Evolutionary conservation across 352 stramenopile species (phyloP), one percentile per base, ranked within the genome.

Genomic region (Phytophthora melonis): DNA sequence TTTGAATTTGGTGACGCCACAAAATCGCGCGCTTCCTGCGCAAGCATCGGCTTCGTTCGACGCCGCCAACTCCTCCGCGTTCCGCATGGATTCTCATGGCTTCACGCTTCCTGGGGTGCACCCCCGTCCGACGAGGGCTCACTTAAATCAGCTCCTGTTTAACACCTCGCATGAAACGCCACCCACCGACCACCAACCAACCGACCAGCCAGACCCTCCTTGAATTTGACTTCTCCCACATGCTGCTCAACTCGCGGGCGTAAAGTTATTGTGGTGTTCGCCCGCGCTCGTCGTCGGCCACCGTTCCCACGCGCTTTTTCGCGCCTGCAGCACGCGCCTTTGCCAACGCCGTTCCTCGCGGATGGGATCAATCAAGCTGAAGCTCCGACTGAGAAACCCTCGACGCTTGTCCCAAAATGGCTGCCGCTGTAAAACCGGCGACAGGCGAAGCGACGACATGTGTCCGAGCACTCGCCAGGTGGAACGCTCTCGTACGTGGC

Each of bases 401-500:
- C 19, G 45, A 13, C 13, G 5, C 18, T 36, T 67, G 61, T 68
- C 61, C 36, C 62, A 68, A 34, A 49, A 23, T 60, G 25, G 32
- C 61, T 32, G 34, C 18, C n/a, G 7, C 19, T 66, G 50, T 21
- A 55, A 68, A 68, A 36, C 50, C 60, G 19, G 32, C 62, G 53
- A 70, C 63, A 70, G 64, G 55, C 64, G 64, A 63, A 58, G 53
- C 25, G 57, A 65, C 63, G 55, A 59, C 64, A 53, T 14, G 27
- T 59, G 54, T 16, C 18, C 18, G 54, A 19, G 47, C 47, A n/a
- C 18, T 50, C 45, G 3, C 58, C 43, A 55, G 61, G 39, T 56
- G 36, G 45, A 45, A 53, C 27, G 6, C 43, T 34, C 45, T 58
- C 60, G 41, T 58, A 55, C 39, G 41, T 41, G 63, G 49, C 32